Evolutionary conservation across 257 asterid species (phyloP), one percentile per base, ranked within the genome.

Genomic region (Penstemon davidsonii): DNA sequence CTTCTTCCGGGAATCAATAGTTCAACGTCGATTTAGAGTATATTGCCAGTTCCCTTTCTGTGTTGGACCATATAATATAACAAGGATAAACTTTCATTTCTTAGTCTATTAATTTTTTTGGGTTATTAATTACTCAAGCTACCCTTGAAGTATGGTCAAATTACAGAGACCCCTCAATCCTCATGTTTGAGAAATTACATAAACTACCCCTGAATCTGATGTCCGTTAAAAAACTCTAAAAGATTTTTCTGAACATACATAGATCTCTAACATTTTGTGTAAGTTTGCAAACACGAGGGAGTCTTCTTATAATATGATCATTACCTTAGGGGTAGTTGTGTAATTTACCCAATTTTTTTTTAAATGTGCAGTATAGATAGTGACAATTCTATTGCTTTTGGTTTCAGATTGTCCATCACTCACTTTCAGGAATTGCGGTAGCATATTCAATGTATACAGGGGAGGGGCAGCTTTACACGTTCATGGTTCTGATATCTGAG

Each of bases 401-500:
- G 56, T 85, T 79, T 79, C 91, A 92, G 98, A 78, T 92, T 78
- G 77, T 90, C 74, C 98, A 92, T 83, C 98, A 92, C 83, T 81
- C 96, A 54, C 88, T 92, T 74, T 90, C 98, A 7, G 96, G 83
- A 79, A 75, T 83, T 60, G 95, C 98, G 62, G 98, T 92, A 4
- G 93, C 94, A 58, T 92, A 90, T 82, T 80, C 97, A 78, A 85
- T 85, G 92, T 83, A 78, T 56, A 82, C 87, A 18, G 96, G 96
- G 76, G 97, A 92, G 83, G 98, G 98, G 55, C 98, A 92, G 81
- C 92, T 92, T 68, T 92, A 92, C 85, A 92, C 98, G 8, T 90
- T 88, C 83, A 92, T 92, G 98, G 96, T 92, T 71, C 91, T 92
- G 62, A 88, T 92, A 81, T 92, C 98, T 42, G 97, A 92, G 86